Base-by-base conservation (phyloP, 2,329 filamentous ascomycete species). In the Penicillium occitanis region DNA sequence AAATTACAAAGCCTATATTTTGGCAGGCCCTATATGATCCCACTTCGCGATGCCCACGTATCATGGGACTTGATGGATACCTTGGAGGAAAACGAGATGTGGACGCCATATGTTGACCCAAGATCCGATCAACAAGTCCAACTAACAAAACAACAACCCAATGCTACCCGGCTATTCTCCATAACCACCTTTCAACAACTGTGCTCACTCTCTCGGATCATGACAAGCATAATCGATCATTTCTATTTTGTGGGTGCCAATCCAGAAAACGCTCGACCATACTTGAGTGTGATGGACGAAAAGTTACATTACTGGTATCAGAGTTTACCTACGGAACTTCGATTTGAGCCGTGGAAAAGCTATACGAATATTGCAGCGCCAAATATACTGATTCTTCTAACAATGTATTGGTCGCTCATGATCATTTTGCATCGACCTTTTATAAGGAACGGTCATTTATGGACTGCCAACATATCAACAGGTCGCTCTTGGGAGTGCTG, bases 1-100 rank as follows among this genome's bases (percentile, higher is more conserved):
- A 86, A 86, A 69, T 78, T 86, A 8, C 84, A 87, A 67, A 82
- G 79, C 46, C 71, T 87, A 0, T 87, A 86, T 60, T 81, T 85
- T 67, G 85, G 84, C 0, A 79, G 84, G 0, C 85, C 83, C 0
- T 80, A 79, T 0, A 80, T 70, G 8, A 73, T 77, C 33, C 68
- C 70, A 33, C 65, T 75, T 2, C 67, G 69, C 10, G 73, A 75
- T 57, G 69, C 69, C 13, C 70, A 72, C 58, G 73, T 76, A 6
- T 74, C 73, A 14, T 72, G 69, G 42, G 71, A 73, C 30, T 73
- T 76, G 25, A 69, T 75, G 66, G 73, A 76, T 61, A 74, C 71
- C 3, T 70, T 71, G 48, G 71, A 77, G 63, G 74, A 75, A 60
- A 70, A 70, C 30, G 73, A 76, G 53, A 37, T 70, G 19, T 75